Evolutionary conservation across 2,329 filamentous ascomycete genomes (phyloP), one percentile per base, ranked within the genome.

Genomic region (Leptographium procerum): DNA sequence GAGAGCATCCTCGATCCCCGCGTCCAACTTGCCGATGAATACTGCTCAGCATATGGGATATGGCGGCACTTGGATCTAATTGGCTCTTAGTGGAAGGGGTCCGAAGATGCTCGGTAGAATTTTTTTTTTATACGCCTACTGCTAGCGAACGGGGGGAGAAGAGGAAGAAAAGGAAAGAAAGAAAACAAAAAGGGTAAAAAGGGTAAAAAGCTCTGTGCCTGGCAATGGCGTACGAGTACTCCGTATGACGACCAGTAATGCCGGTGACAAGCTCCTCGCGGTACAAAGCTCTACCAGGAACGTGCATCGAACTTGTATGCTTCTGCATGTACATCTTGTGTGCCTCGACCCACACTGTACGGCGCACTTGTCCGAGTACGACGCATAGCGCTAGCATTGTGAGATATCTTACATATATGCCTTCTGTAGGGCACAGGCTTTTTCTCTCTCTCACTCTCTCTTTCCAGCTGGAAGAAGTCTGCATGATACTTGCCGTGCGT

Each of bases 251-350:
- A 28, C 14, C 36, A 13, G 47, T 16, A 50, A n/a, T 28, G 19
- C 16, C n/a, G 40, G 40, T 19, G 40, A 16, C 19, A 43, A 43
- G 40, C 47, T 13, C 26, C 19, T 26, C 22, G 50, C 50, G 11
- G 50, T 52, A 52, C 51, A 52, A 52, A 50, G 6, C n/a, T 13
- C 51, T 52, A 52, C 51, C 31, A 34, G 28, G 51, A 31, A 52
- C 51, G 4, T 16, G n/a, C 31, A 50, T 52, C 31, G 51, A 24
- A 22, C 31, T 34, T 6, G 14, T 31, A 34, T 31, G 31, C 14
- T 33, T 52, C 31, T 52, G 51, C 51, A 52, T n/a, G 51, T 52
- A 52, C 36, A 52, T 52, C 51, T 52, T 13, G 51, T 52, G 51
- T 52, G n/a, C 51, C 51, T 31, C 4, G 51, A 34, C 51, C 31